Percentiles rank a stretch among this genome's conserved stretches.
These are phyloP conservation scores for Dentipellis sp. DNA, from an alignment of 768 basidiomycete genomes.

Conservation along the genomic window DNA sequence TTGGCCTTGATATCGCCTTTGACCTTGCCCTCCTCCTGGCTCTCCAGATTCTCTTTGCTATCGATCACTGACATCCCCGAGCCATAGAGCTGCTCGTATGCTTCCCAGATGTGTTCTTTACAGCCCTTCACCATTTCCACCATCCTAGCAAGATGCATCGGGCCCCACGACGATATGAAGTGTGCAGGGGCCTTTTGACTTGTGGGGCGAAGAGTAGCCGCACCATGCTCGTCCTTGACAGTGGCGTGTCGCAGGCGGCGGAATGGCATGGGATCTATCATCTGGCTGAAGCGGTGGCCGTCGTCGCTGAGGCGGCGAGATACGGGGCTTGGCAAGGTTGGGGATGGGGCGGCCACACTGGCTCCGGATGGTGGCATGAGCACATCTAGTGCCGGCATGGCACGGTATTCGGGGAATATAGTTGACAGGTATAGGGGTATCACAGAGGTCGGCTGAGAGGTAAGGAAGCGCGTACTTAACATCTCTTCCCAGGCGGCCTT, in stretches of 20 bases:
- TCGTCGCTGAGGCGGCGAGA: not conserved
- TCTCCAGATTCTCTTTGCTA: slow-evolving; percentile 24
- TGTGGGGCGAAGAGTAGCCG: not conserved
- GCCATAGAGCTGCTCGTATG: slow-evolving; percentile 42
- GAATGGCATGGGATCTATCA: slow-evolving; percentile 11
- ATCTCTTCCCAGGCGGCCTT: slow-evolving; percentile 13
- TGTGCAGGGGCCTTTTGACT: slow-evolving; percentile 17
- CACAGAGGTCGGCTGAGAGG: slow-evolving; percentile 9
- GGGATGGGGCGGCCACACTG: not conserved
- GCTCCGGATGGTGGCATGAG: not conserved
- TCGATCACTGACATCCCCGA: slow-evolving; percentile 14
- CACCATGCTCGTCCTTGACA: slow-evolving; percentile 6
- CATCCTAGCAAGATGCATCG: slow-evolving; percentile 57
- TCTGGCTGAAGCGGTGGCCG: not conserved
- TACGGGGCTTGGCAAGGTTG: not conserved
- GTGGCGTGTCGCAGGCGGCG: slow-evolving; percentile 8
- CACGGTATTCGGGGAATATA: slow-evolving; percentile 10
- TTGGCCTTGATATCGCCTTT: not conserved
- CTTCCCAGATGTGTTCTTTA: slow-evolving; percentile 61
- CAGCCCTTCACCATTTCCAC: slow-evolving; percentile 50
- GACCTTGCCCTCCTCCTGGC: slow-evolving; percentile 15
- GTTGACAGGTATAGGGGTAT: slow-evolving; percentile 13
- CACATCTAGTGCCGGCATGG: slow-evolving; percentile 12
- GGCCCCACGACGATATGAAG: slow-evolving; percentile 34
- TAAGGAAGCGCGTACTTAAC: slow-evolving; percentile 10